Base-by-base conservation (phyloP, 257 asterid species). In the Asclepias syriaca region DNA sequence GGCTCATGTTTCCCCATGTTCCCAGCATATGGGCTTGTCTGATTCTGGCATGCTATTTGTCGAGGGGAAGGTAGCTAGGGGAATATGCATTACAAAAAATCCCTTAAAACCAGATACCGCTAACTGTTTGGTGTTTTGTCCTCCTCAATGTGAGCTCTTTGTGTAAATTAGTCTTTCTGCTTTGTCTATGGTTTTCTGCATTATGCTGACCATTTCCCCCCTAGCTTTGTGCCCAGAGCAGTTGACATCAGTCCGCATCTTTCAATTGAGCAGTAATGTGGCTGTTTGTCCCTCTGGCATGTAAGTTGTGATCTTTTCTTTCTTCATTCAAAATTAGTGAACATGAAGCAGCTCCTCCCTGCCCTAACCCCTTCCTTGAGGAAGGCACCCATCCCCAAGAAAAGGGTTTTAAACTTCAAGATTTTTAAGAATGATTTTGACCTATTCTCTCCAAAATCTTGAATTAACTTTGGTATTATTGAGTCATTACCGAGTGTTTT, bases 141-240 rank as follows among this genome's bases (percentile, higher is more conserved):
- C 99, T 77, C 97, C 97, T 46, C 83, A 69, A 86, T 78, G 99
- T 91, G 78, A 79, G 90, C 49, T 34, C 54, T 27, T 8, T 29
- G 37, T 75, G 8, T 65, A 71, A 60, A 55, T 58, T 70, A 16
- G 53, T 63, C 45, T 72, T 63, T 54, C 54, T 60, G 79, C 46
- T 32, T 10, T 50, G 59, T 22, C 48, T 57, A 72, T 63, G 43
- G 64, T 49, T 57, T 75, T 68, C 43, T 66, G n/a, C 27, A 49
- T 19, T 71, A 8, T 63, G 46, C 75, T 66, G 67, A 78, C 69
- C 54, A 63, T 53, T 59, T 22, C 37, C 64, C 48, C 32, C 77
- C 77, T 78, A 94, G 97, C 93, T 79, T 77, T 94, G 79, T 84
- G 81, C 69, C 82, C 95, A 13, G 95, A 91, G 76, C 97, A 94